Percentiles rank a stretch among this genome's conserved stretches.
phyloP scores from a whole-genome alignment of 2,329 filamentous ascomycete species.

The Diaporthe ilicicola region DNA sequence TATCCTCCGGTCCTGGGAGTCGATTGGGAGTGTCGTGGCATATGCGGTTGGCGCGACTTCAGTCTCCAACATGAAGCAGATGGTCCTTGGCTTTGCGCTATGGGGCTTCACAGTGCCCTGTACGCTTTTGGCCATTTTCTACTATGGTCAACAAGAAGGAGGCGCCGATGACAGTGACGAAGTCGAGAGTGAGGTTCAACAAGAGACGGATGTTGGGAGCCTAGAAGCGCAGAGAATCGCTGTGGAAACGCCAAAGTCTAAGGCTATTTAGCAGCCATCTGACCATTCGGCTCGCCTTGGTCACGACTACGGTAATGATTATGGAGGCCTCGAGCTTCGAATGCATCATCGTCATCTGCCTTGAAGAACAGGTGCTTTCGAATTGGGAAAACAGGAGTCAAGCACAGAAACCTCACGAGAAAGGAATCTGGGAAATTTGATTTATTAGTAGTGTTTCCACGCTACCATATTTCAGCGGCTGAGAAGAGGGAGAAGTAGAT shows the following conservation, averaged over 20 bases:
- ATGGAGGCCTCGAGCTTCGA: background rate
- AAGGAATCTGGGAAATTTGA: too few relatives aligned
- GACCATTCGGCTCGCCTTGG: background rate
- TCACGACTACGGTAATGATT: background rate
- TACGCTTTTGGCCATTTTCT: slow-evolving; percentile 16
- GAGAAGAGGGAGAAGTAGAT: too few relatives aligned
- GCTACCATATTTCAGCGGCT: too few relatives aligned
- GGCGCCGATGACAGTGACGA: background rate
- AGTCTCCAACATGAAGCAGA: slow-evolving; percentile 42
- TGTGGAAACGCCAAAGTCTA: background rate
- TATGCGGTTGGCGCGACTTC: slow-evolving; percentile 43
- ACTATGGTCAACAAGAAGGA: background rate
- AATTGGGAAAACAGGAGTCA: background rate
- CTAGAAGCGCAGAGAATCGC: background rate
- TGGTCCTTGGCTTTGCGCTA: slow-evolving; percentile 42
- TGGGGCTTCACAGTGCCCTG: slow-evolving; percentile 40
- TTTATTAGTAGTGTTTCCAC: too few relatives aligned
- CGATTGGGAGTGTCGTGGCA: slow-evolving; percentile 43
- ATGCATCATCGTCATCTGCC: background rate
- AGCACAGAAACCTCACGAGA: too few relatives aligned
- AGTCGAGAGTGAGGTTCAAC: background rate
- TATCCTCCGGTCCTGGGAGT: slow-evolving; percentile 44
- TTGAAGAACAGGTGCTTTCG: too few relatives aligned
- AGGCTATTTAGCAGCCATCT: background rate
- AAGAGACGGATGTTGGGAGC: background rate